Conservation (phyloP, 805 yeast species). For the Barnettozyma vustinii region DNA sequence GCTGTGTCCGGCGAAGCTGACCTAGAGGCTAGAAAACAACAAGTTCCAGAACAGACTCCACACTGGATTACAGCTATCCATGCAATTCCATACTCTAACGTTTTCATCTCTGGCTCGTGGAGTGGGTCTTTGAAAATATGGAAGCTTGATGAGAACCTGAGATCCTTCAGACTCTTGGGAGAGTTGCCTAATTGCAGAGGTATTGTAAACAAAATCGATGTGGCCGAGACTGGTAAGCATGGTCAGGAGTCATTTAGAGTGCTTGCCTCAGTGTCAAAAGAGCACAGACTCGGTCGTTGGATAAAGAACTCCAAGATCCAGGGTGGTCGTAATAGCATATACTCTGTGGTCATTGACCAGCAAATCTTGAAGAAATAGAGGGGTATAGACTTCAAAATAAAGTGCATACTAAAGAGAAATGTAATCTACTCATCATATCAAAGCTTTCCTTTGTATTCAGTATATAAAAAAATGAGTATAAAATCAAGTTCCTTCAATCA, state of each 20-base stretch:
- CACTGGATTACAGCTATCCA: conserved; percentile 79
- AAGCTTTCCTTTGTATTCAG: background rate
- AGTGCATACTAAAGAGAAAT: background rate
- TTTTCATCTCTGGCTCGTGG: conserved; percentile 87
- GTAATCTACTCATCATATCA: background rate
- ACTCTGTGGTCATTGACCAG: conserved; percentile 44
- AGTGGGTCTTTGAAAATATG: conserved; percentile 74
- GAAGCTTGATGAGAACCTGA: conserved; percentile 61
- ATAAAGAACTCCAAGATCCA: conserved; percentile 38
- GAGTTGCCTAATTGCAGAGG: conserved; percentile 60
- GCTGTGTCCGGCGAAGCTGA: conserved; percentile 51
- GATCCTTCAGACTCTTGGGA: conserved; percentile 55
- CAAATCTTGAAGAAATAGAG: conserved; percentile 23
- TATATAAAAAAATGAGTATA: background rate
- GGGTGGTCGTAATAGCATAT: conserved; percentile 72
- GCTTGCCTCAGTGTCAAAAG: conserved; percentile 70
- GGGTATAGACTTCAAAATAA: background rate
- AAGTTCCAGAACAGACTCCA: conserved; percentile 71
- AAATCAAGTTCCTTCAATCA: background rate
- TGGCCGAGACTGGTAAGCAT: conserved; percentile 47
- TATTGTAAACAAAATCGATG: conserved; percentile 58
- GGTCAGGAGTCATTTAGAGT: conserved; percentile 49
- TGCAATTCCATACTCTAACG: conserved; percentile 79
- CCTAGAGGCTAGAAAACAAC: conserved; percentile 32
- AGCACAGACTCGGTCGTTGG: conserved; percentile 90